These are phyloP conservation scores for Nannizziopsis barbatae DNA, from an alignment of 2,329 filamentous ascomycete species.

Conservation along the genomic window DNA sequence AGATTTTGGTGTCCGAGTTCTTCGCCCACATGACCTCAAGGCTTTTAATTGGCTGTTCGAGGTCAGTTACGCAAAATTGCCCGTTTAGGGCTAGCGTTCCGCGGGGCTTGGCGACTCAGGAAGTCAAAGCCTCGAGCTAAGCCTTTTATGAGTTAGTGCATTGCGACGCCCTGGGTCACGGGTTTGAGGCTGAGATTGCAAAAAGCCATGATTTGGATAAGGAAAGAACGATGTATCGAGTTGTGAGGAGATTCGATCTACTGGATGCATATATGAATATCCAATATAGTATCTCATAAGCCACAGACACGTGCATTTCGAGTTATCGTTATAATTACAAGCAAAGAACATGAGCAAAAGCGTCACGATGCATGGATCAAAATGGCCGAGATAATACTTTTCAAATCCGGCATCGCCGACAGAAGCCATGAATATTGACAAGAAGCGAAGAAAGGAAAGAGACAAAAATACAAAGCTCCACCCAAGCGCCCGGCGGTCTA, in stretches of 20 bases:
- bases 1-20: no score
- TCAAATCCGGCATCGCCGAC: no score
- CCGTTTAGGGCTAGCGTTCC: neutral
- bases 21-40: no score
- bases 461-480: neutral
- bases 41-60: no score
- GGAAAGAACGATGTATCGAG: neutral
- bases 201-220: neutral
- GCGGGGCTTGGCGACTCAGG: neutral
- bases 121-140: constrained; percentile 2
- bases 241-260: no score
- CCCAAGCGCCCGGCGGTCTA: neutral
- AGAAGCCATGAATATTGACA: neutral
- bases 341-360: neutral
- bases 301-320: neutral
- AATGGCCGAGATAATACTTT: neutral
- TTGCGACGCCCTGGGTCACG: neutral
- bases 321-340: neutral
- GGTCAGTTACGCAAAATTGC: neutral
- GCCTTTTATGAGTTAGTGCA: neutral
- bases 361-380: neutral
- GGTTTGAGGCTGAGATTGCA: neutral
- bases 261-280: no score
- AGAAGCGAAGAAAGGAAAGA: neutral
- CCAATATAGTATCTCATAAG: no score